Percentiles rank a stretch among this genome's conserved stretches.
Evolutionary conservation across 2,329 filamentous ascomycete species (phyloP).

Genomic region (Teratosphaeria gauchensis): DNA sequence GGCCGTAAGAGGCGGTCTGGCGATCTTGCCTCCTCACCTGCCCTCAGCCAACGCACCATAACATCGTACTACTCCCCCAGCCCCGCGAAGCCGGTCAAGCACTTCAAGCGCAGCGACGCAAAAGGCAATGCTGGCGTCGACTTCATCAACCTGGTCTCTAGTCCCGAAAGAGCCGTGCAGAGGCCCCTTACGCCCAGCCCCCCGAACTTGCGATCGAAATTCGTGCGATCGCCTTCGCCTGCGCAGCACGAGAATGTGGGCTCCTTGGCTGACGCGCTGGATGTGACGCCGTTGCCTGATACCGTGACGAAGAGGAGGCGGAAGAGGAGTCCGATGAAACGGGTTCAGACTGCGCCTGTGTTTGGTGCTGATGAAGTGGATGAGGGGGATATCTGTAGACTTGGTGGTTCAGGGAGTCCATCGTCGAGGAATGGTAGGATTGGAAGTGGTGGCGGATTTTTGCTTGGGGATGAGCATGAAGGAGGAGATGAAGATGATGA

Average conservation of each 20-base stretch:
- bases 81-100: conserved; percentile 9
- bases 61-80: conserved; percentile 19
- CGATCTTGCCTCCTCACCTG: conserved; percentile 14
- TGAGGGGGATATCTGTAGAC: not conserved
- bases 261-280: not conserved
- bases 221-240: conserved; percentile 6
- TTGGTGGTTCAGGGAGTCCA: not conserved
- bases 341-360: conserved; percentile 21
- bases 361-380: conserved; percentile 5
- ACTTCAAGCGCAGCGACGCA: no score
- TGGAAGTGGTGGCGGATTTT: not conserved
- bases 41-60: conserved; percentile 17
- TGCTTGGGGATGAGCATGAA: not conserved
- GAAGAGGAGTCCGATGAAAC: conserved; percentile 19
- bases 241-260: no score
- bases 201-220: conserved; percentile 7
- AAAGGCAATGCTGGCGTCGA: conserved; percentile 1
- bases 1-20: conserved; percentile 20
- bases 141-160: conserved; percentile 22
- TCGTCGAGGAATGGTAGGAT: not conserved
- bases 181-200: conserved; percentile 10
- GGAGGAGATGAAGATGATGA: not conserved
- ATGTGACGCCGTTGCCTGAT: conserved; percentile 14
- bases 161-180: no score
- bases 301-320: conserved; percentile 23